Evolutionary conservation across 495 filamentous ascomycete species (phyloP), one percentile per base, ranked within the genome.

Genomic region (Friedmanniomyces endolithicus): DNA sequence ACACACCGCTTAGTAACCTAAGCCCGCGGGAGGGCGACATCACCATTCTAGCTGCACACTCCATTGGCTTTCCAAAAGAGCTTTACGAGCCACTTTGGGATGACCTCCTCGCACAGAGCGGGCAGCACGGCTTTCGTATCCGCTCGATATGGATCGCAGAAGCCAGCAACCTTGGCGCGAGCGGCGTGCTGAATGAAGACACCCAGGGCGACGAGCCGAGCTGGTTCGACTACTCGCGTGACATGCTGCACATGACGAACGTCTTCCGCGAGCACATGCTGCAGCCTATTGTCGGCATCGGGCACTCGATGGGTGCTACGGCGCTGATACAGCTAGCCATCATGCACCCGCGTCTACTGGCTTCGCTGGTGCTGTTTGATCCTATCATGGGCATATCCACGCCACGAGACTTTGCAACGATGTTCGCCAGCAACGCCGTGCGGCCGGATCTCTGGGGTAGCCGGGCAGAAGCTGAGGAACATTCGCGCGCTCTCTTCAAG

Each of bases 41-140:
- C 7, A 94, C 87, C 31, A 84, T 95, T 61, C 78, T 95, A 52
- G 87, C 76, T 19, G 81, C 86, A 11, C 86, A 90, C 68, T 90
- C 87, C 11, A 94, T 90, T 70, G 88, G 85, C 48, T 90, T 94
- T 61, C 83, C 85, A n/a, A 95, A 95, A 82, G 90, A 88, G 71
- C 74, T 94, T 17, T 95, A 94, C 66, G 89, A 94, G 62, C 86
- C 89, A 2, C 75, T 94, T 3, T 95, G 86, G 82, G 85, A 84
- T 46, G 85, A 92, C 53, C 72, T 95, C 0, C 70, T 84, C 56
- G 59, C 65, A 2, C 66, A 68, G 6, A 74, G 79, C 8, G 69
- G 75, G 54, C 67, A 65, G 17, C 70, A 75, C 55, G 79, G 78
- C n/a, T 76, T 90, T 65, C 73, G 76, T 8, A 84, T 95, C 56